phyloP scores from a whole-genome alignment of 768 basidiomycete genomes.

The Sporobolomyces phaffii region DNA sequence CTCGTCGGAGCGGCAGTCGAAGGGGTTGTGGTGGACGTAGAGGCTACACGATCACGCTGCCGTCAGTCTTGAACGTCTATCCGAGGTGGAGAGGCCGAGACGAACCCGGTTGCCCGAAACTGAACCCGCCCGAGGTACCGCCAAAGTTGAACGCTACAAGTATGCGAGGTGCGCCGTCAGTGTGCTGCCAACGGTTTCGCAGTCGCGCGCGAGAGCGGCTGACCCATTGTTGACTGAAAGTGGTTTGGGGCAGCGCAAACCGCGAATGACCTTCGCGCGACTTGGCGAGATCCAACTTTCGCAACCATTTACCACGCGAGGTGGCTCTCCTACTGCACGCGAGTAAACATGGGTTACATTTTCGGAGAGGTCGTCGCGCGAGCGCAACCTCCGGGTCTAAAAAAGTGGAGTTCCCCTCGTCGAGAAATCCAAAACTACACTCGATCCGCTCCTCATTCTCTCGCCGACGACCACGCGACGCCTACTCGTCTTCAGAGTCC shows the following conservation, averaged over 20 bases:
- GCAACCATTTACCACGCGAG: no score
- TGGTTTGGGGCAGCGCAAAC: not conserved
- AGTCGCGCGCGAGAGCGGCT: not conserved
- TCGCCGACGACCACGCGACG: not conserved
- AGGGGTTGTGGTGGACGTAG: slow-evolving; percentile 11
- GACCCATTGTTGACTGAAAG: not conserved
- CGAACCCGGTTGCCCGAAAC: slow-evolving; percentile 26
- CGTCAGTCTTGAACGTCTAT: no score
- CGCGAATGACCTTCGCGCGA: no score
- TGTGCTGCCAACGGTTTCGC: not conserved
- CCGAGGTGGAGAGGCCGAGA: not conserved
- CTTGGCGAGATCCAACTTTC: no score
- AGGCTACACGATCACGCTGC: no score
- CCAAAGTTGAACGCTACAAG: slow-evolving; percentile 35
- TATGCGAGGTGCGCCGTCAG: not conserved
- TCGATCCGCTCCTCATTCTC: not conserved
- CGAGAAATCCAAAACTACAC: no score
- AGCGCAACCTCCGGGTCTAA: not conserved
- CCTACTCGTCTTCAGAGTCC: slow-evolving; percentile 41
- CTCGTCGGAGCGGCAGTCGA: slow-evolving; percentile 9
- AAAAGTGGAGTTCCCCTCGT: no score
- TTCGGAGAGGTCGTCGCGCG: not conserved
- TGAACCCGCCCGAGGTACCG: slow-evolving; percentile 15
- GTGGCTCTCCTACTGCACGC: not conserved
- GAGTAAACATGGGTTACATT: slow-evolving; percentile 4